These are phyloP conservation scores for Fusarium brevicatenulatum DNA, from an alignment of 2,329 filamentous ascomycete species.

Conservation along the genomic window DNA sequence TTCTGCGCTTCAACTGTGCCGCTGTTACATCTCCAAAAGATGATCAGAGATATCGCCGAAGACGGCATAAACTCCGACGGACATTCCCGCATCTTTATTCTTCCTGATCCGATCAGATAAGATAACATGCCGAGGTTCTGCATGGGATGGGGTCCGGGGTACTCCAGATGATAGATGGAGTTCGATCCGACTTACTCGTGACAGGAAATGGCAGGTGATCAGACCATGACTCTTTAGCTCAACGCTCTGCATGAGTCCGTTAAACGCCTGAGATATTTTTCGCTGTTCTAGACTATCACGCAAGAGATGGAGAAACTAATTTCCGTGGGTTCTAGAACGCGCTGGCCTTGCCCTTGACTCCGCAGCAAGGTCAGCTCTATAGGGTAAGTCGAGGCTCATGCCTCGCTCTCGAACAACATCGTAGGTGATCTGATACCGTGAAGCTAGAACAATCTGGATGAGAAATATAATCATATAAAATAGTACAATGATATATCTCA, in stretches of 20 bases:
- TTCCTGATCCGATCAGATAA: conserved; percentile 8
- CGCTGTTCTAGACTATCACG: background rate
- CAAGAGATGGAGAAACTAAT: background rate
- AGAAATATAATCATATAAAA: background rate
- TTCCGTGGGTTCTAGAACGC: background rate
- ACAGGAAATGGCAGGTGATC: background rate
- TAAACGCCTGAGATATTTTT: background rate
- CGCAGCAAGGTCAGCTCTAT: rapidly evolving
- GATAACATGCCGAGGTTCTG: background rate
- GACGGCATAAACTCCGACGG: background rate
- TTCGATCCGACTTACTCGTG: background rate
- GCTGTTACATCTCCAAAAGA: background rate
- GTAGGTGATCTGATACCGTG: too few relatives aligned
- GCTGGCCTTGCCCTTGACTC: rapidly evolving
- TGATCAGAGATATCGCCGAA: background rate
- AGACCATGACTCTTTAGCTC: background rate
- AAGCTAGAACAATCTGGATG: too few relatives aligned
- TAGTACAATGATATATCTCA: rapidly evolving
- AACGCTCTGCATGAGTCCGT: background rate
- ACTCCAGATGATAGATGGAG: background rate
- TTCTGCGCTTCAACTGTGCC: background rate
- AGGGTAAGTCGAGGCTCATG: background rate
- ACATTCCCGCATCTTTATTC: background rate
- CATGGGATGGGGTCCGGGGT: background rate
- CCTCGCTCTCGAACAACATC: background rate